Evolutionary conservation across 768 basidiomycete genomes (phyloP), one percentile per base, ranked within the genome.

Genomic region (Hebeloma cylindrosporum): DNA sequence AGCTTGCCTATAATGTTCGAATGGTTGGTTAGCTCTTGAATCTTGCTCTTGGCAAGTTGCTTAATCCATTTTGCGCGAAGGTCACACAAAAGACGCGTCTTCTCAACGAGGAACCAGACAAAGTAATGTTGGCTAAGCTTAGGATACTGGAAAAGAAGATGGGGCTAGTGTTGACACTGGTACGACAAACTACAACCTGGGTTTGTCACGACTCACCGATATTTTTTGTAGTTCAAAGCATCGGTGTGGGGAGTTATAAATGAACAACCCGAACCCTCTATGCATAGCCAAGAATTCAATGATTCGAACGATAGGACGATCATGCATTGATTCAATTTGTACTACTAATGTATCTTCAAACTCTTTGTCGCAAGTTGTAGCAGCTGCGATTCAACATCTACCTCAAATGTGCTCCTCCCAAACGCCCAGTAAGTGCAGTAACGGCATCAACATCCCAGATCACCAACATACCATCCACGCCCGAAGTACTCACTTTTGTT

Each of bases 161-260:
- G 87, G 91, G 89, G 6, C 74, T 99, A 42, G 93, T 97, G 0
- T 67, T 97, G 63, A 98, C 94, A 0, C 68, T 99, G 65, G 93
- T 93, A 59, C 52, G 80, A 68, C 27, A 8, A 11, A 3, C 20
- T 16, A 5, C 22, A 13, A 22, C 13, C 4, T 34, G 14, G 32
- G 25, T 28, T 28, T 27, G 32, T 11, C 14, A 39, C 21, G 17
- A 32, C 25, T 28, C 43, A 23, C 11, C 27, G 17, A 22, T 43
- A 40, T 36, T 25, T 18, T 40, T 22, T 47, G 5, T 54, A 93
- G 91, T 97, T 93, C 79, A 94, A 96, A 68, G 93, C 88, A 0
- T 95, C 94, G 8, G 92, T 95, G 1, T 95, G 93, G 92, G 90
- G 86, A 10, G 86, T 94, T 42, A 85, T 96, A 61, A 89, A 86